A percentile compares a stretch with the other conserved stretches of the same genome.
Evolutionary conservation across 2,329 filamentous ascomycete genomes (phyloP).

Genomic region (Akanthomyces lecanii): DNA sequence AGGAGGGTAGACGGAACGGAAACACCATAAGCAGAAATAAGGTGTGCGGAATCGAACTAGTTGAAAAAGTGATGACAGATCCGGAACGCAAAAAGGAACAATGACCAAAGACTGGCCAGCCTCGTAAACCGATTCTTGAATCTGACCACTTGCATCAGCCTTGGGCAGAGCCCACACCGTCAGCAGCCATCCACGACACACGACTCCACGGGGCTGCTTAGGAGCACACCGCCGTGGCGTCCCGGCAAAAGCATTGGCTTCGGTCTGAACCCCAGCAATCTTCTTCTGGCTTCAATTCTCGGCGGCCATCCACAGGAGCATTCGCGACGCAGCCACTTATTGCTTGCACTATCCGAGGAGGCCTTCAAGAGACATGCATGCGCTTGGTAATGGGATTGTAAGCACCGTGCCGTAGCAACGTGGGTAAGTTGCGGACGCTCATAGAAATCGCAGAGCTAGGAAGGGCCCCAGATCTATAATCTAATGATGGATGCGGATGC

Average conservation of each 20-base stretch:
- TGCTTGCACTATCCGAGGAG: not conserved
- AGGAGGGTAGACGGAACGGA: not conserved
- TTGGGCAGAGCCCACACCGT: not conserved
- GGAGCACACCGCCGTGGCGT: not conserved
- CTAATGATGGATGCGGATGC: no score
- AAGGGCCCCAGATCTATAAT: not conserved
- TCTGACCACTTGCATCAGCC: not conserved
- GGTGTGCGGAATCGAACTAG: slow-evolving; percentile 3
- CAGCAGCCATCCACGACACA: slow-evolving; percentile 7
- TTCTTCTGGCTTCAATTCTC: not conserved
- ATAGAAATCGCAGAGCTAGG: not conserved
- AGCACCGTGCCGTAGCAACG: not conserved
- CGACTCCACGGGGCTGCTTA: slow-evolving; percentile 5
- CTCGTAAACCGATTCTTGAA: not conserved
- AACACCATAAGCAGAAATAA: not conserved
- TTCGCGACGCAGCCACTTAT: not conserved
- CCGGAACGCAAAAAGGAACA: not conserved
- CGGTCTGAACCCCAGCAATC: not conserved
- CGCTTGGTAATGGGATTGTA: not conserved
- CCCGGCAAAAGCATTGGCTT: not conserved
- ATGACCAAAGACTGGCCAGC: not conserved
- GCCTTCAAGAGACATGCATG: not conserved
- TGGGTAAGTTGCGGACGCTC: not conserved
- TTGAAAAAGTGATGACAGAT: not conserved
- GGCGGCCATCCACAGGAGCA: not conserved